Evolutionary conservation across 2,329 filamentous ascomycete genomes (phyloP), one percentile per base, ranked within the genome.

Genomic region (Ascochyta pisi): DNA sequence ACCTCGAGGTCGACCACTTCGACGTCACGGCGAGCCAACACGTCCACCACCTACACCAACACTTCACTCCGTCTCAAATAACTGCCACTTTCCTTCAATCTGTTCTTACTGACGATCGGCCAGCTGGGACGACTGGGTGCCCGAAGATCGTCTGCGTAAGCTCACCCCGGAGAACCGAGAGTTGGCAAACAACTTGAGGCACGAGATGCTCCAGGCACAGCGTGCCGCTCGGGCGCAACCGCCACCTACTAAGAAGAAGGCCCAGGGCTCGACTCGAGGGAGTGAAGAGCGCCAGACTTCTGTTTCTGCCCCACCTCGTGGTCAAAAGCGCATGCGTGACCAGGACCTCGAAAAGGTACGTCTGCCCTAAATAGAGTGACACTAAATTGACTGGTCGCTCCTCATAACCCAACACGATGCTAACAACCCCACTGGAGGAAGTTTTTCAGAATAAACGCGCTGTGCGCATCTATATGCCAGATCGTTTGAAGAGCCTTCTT

Each of bases 71-170:
- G 13, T 12, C 16, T 8, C 4, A 26, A 16, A 10, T 22, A 22
- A 7, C 13, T 9, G 6, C 1, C 39, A 4, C 8, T 26, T 5
- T 12, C 16, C 15, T 7, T 23, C 29, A n/a, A 26, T 33, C 42
- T 29, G 22, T 42, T 8, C 23, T 26, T 19, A 29, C 66, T 74
- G 39, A 73, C 60, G 9, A 12, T 26, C 29, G 31, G 26, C 31
- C 70, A 90, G 88, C 60, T 99, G 95, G 95, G 95, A 99, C 79
- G 95, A 99, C 79, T 98, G 94, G 94, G 95, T 98, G 40, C 86
- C 91, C 22, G 88, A 92, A 77, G 94, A 98, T 75, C 91, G 95
- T 64, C 89, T 99, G 58, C 89, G 93, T 72, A 97, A 97, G 79
- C 89, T 94, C 74, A 96, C 89, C 47, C 92, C 96, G 53, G 95